Evolutionary conservation across 1,284 basidiomycete species (phyloP), one percentile per base, ranked within the genome.

Genomic region (Moesziomyces globuligerus): DNA sequence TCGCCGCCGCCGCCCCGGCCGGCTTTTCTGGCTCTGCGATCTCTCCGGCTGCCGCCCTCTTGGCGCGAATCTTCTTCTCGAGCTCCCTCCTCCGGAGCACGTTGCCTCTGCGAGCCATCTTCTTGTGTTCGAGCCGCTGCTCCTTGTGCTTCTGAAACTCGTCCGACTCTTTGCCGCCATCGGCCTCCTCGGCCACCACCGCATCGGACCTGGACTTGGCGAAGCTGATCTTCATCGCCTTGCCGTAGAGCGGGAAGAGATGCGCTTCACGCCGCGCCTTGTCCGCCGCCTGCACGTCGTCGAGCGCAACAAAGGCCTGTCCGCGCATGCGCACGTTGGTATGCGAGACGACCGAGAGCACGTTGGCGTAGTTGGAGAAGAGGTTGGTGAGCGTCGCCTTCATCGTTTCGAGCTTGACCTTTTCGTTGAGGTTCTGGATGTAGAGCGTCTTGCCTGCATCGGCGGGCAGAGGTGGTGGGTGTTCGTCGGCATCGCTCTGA

Each of bases 371-470:
- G 29, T 90, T 88, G 83, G 93, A 93, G 86, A 98, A 98, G 44
- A 99, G 86, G 37, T 90, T 90, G 20, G 88, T 87, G 41, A 99
- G 86, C 1, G 94, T 93, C 59, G 91, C 86, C 84, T 95, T 97
- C 78, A 98, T 87, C 26, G 94, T 94, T 10, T 72, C 62, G 52
- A 94, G 86, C 83, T 92, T 92, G 72, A 98, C 92, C 85, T 92
- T 93, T 85, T 98, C 95, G 83, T 98, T 98, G 79, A 98, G 85
- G 84, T 98, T 98, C 84, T 97, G 92, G 75, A 98, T 90, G 83
- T 98, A 98, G 38, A 98, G 86, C 17, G 95, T 98, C 84, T 95
- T 92, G 39, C 59, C 59, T 11, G 75, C 66, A 24, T 62, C 56
- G 1, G 49, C 25, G 1, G 68, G 68, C 6, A 71, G 53, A n/a